Evolutionary conservation across 768 basidiomycete species (phyloP).

Genomic region (Amanita exitialis): DNA sequence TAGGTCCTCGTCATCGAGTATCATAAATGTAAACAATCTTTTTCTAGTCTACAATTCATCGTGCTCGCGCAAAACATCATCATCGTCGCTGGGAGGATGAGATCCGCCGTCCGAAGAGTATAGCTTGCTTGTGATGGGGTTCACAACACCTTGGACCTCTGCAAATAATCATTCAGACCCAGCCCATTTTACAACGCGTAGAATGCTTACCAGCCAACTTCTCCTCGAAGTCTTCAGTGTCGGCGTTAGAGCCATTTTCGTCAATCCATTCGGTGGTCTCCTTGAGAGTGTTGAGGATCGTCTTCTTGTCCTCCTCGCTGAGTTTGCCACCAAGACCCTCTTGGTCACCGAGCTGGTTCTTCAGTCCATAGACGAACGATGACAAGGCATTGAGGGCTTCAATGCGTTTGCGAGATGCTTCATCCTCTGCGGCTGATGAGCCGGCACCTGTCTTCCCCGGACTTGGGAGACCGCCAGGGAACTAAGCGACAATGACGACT

Average conservation of each 20-base stretch:
- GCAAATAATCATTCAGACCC: neutral
- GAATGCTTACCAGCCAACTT: conserved; percentile 48
- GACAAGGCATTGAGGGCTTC: conserved; percentile 80
- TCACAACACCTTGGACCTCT: conserved; percentile 66
- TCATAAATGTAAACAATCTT: neutral
- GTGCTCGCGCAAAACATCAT: conserved; percentile 31
- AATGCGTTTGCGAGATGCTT: conserved; percentile 70
- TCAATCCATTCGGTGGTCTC: conserved; percentile 92
- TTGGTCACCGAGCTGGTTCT: conserved; percentile 77
- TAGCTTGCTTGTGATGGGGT: conserved; percentile 81
- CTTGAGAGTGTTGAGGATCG: conserved; percentile 71
- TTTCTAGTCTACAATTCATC: conserved; percentile 29
- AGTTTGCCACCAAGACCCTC: conserved; percentile 90
- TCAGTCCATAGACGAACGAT: conserved; percentile 77
- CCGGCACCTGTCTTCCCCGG: too few species aligned
- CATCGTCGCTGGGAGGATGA: conserved; percentile 19
- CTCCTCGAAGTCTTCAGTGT: conserved; percentile 86
- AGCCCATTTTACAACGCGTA: neutral
- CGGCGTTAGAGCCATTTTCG: conserved; percentile 63
- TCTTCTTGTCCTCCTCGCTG: conserved; percentile 74
- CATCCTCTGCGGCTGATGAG: conserved; percentile 75
- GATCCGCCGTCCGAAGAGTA: conserved; percentile 38
- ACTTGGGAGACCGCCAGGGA: too few species aligned
- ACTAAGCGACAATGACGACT: too few species aligned
- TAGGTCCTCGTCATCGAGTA: neutral